Evolutionary conservation across 2,329 filamentous ascomycete genomes (phyloP).

Genomic region (Talaromyces piceae): DNA sequence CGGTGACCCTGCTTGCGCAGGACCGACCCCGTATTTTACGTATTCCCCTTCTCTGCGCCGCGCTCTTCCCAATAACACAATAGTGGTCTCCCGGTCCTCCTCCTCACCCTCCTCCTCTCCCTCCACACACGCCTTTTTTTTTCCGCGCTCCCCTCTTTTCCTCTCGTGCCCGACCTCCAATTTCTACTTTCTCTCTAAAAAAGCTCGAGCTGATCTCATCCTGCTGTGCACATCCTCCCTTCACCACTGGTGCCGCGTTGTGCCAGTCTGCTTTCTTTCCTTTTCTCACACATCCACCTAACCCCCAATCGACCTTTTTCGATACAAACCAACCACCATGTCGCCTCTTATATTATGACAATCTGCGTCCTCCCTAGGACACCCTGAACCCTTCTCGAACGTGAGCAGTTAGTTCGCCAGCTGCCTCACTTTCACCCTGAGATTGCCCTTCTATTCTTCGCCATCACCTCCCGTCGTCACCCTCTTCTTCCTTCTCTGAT

Average conservation of each 20-base stretch:
- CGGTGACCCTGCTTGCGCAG: background rate
- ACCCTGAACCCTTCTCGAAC: background rate
- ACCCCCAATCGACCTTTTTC: background rate
- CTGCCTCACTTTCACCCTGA: background rate
- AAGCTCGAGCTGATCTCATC: no score
- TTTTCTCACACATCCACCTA: background rate
- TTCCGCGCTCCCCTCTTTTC: background rate
- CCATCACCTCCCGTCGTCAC: background rate
- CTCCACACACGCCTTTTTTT: background rate
- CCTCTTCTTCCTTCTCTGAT: no score
- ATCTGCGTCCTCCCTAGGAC: constrained; percentile 13
- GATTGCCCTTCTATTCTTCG: background rate
- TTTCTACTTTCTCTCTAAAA: background rate
- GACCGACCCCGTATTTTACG: background rate
- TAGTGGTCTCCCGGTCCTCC: background rate
- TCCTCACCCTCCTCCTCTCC: background rate
- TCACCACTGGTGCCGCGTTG: constrained; percentile 1
- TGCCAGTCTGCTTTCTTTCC: background rate
- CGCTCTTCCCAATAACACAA: background rate
- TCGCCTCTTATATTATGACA: constrained; percentile 13
- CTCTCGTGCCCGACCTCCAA: background rate
- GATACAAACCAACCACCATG: constrained; percentile 10
- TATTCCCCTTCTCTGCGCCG: background rate
- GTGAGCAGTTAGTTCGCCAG: background rate
- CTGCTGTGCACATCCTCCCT: background rate